phyloP scores from a whole-genome alignment of 148 eudicot genomes.

The Fagopyrum esculentum region DNA sequence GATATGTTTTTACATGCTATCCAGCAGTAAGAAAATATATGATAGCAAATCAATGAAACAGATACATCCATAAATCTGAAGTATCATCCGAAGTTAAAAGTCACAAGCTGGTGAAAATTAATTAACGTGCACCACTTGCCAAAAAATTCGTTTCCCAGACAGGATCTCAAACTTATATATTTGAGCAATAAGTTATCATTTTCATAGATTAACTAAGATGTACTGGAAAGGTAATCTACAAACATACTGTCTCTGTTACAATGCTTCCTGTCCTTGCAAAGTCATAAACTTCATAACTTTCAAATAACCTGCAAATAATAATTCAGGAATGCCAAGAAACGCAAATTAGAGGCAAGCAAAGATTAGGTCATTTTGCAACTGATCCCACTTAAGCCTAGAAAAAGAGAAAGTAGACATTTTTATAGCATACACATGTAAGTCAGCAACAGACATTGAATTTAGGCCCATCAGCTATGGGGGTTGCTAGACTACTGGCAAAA shows the following conservation, averaged over 20 bases:
- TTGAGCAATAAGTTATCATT: not conserved
- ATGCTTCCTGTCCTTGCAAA: slow-evolving; percentile 83
- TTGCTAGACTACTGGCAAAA: no score
- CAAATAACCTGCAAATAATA: slow-evolving; percentile 47
- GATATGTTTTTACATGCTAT: not conserved
- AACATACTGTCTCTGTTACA: slow-evolving; percentile 58
- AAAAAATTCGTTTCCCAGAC: not conserved
- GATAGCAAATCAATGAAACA: not conserved
- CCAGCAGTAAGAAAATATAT: not conserved
- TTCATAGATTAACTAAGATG: not conserved
- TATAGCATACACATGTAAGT: not conserved
- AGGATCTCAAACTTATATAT: no score
- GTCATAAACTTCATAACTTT: slow-evolving; percentile 65
- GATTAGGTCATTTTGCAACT: not conserved
- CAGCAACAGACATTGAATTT: not conserved
- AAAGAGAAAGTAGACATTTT: not conserved
- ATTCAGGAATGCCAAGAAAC: not conserved
- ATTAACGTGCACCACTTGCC: not conserved
- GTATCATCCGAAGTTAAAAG: not conserved
- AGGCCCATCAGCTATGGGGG: not conserved
- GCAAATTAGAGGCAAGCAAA: not conserved
- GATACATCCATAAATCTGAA: not conserved
- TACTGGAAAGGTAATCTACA: not conserved
- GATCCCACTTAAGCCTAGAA: not conserved
- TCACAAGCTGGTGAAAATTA: not conserved